These are phyloP conservation scores for Dipodascus geniculatus DNA, from an alignment of 805 yeast genomes.

Conservation along the genomic window DNA sequence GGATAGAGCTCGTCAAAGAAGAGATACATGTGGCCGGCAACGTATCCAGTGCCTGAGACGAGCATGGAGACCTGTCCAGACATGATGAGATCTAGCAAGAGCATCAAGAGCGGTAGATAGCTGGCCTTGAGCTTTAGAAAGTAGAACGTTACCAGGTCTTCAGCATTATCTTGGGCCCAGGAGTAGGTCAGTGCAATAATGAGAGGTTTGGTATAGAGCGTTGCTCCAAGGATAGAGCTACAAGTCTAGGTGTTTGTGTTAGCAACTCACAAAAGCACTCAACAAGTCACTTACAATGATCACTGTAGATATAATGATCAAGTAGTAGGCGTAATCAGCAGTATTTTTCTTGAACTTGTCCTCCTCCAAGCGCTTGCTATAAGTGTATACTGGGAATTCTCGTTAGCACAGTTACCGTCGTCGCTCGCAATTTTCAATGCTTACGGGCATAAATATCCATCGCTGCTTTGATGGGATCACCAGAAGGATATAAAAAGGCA, in stretches of 20 bases:
- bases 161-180: constrained; percentile 27
- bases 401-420: neutral
- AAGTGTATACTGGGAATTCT: constrained; percentile 12
- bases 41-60: constrained; percentile 21
- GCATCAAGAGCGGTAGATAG: constrained; percentile 23
- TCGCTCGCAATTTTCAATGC: constrained; percentile 3
- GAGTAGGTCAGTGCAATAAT: constrained; percentile 27
- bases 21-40: constrained; percentile 24
- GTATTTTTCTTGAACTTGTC: constrained; percentile 11
- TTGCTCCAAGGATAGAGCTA: constrained; percentile 11
- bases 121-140: constrained; percentile 23
- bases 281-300: constrained; percentile 16
- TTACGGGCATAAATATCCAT: constrained; percentile 13
- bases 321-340: constrained; percentile 18
- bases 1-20: constrained; percentile 22
- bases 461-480: constrained; percentile 12
- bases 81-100: constrained; percentile 18
- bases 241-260: constrained; percentile 7
- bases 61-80: constrained; percentile 19
- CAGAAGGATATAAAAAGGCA: constrained; percentile 12
- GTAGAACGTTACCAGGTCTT: constrained; percentile 18
- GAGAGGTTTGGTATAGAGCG: constrained; percentile 20
- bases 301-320: constrained; percentile 12
- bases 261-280: neutral
- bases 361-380: constrained; percentile 14